phyloP scores from a whole-genome alignment of 2,329 filamentous ascomycete genomes.

The Mycosphaerella arachidis region DNA sequence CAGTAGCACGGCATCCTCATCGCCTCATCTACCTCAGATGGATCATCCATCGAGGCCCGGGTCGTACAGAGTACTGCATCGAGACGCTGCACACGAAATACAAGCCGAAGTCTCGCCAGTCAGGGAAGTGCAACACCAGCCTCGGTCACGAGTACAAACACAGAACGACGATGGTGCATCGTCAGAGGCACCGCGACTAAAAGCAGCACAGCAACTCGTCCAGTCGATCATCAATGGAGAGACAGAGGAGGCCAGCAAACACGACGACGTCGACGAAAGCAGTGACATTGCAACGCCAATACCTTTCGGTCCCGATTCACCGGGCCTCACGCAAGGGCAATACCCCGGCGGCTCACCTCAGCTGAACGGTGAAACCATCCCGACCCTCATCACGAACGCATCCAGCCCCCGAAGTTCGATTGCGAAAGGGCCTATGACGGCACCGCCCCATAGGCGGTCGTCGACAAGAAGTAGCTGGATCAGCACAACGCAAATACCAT shows the following conservation, averaged over 20 bases:
- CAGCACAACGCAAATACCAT: slow-evolving; percentile 27
- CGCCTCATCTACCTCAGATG: neutral
- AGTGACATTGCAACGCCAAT: slow-evolving; percentile 24
- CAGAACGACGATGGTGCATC: neutral
- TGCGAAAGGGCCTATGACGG: slow-evolving; percentile 17
- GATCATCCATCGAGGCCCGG: neutral
- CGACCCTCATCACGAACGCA: slow-evolving; percentile 8
- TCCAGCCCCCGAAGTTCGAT: slow-evolving; percentile 11
- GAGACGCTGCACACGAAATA: slow-evolving; percentile 3
- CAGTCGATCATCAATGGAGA: slow-evolving; percentile 3
- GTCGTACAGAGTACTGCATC: slow-evolving; percentile 5
- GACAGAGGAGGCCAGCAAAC: slow-evolving; percentile 11
- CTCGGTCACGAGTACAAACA: neutral
- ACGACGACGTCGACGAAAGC: slow-evolving; percentile 16
- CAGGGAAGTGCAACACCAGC: slow-evolving; percentile 5
- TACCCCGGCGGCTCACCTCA: slow-evolving; percentile 7
- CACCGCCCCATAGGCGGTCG: slow-evolving; percentile 11
- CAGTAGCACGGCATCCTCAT: neutral
- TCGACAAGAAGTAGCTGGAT: slow-evolving; percentile 18
- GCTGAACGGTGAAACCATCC: slow-evolving; percentile 1
- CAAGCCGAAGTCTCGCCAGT: slow-evolving; percentile 20
- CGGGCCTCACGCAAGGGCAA: slow-evolving; percentile 13
- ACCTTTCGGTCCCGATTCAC: slow-evolving; percentile 13
- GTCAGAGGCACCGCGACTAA: neutral
- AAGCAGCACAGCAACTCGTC: slow-evolving; percentile 1